These are phyloP conservation scores for Plicaturopsis crispa DNA, from an alignment of 768 basidiomycete genomes.

Conservation along the genomic window DNA sequence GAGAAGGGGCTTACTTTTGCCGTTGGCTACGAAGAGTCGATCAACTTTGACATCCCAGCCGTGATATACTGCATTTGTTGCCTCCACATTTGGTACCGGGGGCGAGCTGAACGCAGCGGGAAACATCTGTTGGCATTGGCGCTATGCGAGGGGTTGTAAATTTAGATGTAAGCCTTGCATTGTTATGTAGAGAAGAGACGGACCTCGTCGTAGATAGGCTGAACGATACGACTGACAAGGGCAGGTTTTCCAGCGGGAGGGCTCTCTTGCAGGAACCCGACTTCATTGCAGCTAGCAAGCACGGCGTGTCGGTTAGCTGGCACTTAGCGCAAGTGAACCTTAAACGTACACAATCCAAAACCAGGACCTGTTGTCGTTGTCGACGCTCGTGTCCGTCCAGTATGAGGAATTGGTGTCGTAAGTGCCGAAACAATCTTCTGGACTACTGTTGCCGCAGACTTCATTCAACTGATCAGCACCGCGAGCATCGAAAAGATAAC, in stretches of 20 bases:
- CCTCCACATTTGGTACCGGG: constrained; percentile 32
- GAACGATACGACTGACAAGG: constrained; percentile 24
- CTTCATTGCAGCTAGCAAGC: constrained; percentile 44
- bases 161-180: too few relatives aligned
- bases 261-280: constrained; percentile 42
- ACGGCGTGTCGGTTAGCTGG: too few relatives aligned
- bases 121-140: constrained; percentile 54
- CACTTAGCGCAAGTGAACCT: background rate
- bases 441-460: constrained; percentile 15
- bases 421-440: constrained; percentile 28
- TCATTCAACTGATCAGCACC: background rate
- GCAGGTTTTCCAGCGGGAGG: constrained; percentile 28
- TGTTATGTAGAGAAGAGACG: too few relatives aligned
- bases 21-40: constrained; percentile 64
- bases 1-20: constrained; percentile 56
- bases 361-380: constrained; percentile 60
- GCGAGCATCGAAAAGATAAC: too few relatives aligned
- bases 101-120: constrained; percentile 45
- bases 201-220: constrained; percentile 20
- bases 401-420: constrained; percentile 28
- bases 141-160: too few relatives aligned
- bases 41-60: constrained; percentile 58
- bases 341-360: constrained; percentile 51
- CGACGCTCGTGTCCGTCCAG: constrained; percentile 49
- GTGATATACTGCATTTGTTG: constrained; percentile 41